A percentile compares a stretch with the other conserved stretches of the same genome.
phyloP scores from a whole-genome alignment of 306 rosid species.

The Sphenostylis stenocarpa region DNA sequence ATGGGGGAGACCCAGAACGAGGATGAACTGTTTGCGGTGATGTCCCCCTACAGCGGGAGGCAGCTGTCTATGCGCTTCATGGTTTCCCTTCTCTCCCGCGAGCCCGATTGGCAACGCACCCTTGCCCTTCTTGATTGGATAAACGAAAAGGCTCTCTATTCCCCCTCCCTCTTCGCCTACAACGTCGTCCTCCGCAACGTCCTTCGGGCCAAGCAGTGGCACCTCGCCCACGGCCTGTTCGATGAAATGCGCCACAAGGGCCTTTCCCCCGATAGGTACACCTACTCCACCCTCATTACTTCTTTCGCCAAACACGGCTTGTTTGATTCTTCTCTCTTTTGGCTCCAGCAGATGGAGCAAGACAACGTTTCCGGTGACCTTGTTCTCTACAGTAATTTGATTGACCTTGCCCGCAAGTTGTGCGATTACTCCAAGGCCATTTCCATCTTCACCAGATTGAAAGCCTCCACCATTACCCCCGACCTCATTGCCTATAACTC shows the following conservation, averaged over 20 bases:
- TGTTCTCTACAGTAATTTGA: constrained; percentile 79
- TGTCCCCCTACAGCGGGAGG: constrained; percentile 61
- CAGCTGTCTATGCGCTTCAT: constrained; percentile 80
- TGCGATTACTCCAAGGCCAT: constrained; percentile 87
- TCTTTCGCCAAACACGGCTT: constrained; percentile 74
- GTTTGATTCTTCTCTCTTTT: constrained; percentile 83
- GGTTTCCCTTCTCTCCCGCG: constrained; percentile 80
- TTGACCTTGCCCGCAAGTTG: constrained; percentile 81
- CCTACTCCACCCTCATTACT: constrained; percentile 88
- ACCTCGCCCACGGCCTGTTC: constrained; percentile 83
- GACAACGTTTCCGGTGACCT: constrained; percentile 84
- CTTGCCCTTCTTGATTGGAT: constrained; percentile 90
- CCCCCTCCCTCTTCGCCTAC: constrained; percentile 80
- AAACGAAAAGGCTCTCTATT: constrained; percentile 67
- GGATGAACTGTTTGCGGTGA: constrained; percentile 56
- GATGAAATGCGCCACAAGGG: constrained; percentile 92
- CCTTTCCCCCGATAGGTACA: constrained; percentile 82
- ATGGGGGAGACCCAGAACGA: constrained; percentile 60
- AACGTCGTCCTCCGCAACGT: constrained; percentile 82
- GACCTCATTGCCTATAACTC: constrained; percentile 81
- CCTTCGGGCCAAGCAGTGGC: constrained; percentile 81
- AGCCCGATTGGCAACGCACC: constrained; percentile 87
- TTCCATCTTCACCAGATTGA: constrained; percentile 66
- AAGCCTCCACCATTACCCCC: constrained; percentile 58
- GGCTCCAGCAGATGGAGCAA: constrained; percentile 93